A percentile compares a stretch with the other conserved stretches of the same genome.
These are phyloP conservation scores for Ampelocalamus luodianensis DNA, from an alignment of 176 grass and related monocot genomes.

Conservation along the genomic window DNA sequence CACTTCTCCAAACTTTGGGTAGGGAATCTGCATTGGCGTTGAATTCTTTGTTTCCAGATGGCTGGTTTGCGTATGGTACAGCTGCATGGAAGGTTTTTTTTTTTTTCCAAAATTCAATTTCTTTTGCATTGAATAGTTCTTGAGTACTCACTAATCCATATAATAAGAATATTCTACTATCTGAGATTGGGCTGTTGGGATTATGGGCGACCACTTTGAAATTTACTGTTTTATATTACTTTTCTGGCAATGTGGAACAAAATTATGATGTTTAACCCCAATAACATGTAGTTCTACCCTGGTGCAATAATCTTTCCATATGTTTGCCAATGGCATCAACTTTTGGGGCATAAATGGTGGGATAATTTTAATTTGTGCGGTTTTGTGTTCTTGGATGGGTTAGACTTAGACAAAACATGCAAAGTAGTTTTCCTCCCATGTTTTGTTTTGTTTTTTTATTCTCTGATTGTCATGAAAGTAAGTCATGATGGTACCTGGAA, in stretches of 20 bases:
- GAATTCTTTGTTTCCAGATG: conserved; percentile 93
- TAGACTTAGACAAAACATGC: neutral
- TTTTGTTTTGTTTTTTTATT: neutral
- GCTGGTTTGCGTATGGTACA: conserved; percentile 94
- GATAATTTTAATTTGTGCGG: neutral
- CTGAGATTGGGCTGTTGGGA: conserved; percentile 10
- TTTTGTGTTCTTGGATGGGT: neutral
- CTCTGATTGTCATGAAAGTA: neutral
- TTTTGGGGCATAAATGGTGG: conserved; percentile 6
- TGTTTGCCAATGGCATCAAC: conserved; percentile 4
- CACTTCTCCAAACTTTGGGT: conserved; percentile 25
- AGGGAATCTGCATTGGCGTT: conserved; percentile 95
- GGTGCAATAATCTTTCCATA: neutral
- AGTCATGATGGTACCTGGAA: neutral
- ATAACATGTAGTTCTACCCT: conserved; percentile 9
- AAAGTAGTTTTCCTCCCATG: neutral
- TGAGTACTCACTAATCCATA: conserved; percentile 27
- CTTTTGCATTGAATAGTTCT: conserved; percentile 21
- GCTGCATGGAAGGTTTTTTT: conserved; percentile 80
- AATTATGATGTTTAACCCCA: neutral
- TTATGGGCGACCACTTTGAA: conserved; percentile 5
- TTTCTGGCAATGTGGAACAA: neutral
- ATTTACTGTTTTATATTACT: neutral
- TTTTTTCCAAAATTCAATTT: conserved; percentile 21
- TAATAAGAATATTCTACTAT: neutral